A percentile compares a stretch with the other conserved stretches of the same genome.
phyloP scores from a whole-genome alignment of 306 rosid genomes.

The Dryas drummondii region DNA sequence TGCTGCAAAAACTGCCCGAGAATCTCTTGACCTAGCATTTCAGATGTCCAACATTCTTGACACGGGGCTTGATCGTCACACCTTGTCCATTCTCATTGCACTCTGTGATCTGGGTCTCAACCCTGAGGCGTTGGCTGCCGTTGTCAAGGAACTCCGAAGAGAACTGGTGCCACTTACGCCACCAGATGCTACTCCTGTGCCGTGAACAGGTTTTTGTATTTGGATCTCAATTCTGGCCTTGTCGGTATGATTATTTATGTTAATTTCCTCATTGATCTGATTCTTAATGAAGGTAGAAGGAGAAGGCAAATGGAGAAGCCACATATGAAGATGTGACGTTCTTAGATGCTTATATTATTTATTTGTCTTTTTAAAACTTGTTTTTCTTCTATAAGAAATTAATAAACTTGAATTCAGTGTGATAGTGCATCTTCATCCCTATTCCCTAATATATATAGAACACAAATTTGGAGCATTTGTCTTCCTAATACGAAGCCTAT shows the following conservation, averaged over 20 bases:
- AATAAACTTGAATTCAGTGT: no score
- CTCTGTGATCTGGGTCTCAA: conserved; percentile 80
- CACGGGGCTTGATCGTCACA: conserved; percentile 67
- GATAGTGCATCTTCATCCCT: no score
- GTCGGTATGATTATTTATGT: not conserved
- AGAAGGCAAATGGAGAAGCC: no score
- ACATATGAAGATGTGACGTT: no score
- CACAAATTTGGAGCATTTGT: not conserved
- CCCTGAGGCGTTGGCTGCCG: conserved; percentile 73
- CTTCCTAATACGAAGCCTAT: not conserved
- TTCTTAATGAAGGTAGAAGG: no score
- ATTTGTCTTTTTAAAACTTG: no score
- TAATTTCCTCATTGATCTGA: not conserved
- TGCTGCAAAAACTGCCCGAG: conserved; percentile 62
- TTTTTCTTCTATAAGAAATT: no score
- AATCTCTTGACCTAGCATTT: conserved; percentile 74
- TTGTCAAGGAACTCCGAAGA: conserved; percentile 64
- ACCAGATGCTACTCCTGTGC: conserved; percentile 11
- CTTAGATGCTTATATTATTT: no score
- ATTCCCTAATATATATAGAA: no score
- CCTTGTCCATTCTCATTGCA: conserved; percentile 74
- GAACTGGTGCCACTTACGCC: conserved; percentile 27
- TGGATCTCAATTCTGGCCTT: not conserved
- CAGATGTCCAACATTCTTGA: conserved; percentile 69
- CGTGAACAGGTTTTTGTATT: conserved; percentile 1